phyloP scores from a whole-genome alignment of 768 basidiomycete species.

The Pholiota conissans region DNA sequence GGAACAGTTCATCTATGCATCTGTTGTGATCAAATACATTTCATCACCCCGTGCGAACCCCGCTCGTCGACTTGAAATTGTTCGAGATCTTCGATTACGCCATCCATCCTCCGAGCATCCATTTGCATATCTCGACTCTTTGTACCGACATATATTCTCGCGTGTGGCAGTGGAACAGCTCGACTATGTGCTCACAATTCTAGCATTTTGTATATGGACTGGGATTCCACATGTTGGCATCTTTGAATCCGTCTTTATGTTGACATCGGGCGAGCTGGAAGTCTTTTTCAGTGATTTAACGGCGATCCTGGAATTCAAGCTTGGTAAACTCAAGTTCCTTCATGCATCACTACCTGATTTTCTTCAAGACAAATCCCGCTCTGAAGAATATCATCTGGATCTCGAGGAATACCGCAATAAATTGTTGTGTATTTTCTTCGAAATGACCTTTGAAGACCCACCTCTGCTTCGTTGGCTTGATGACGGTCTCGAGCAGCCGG shows the following conservation, averaged over 20 bases:
- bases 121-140: conserved; percentile 9
- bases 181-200: not conserved
- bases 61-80: not conserved
- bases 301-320: not conserved
- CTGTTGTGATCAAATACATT: conserved; percentile 13
- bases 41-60: not conserved
- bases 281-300: not conserved
- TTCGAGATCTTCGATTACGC: not conserved
- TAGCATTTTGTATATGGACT: not conserved
- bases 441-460: not conserved
- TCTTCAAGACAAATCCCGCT: not conserved
- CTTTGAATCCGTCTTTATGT: not conserved
- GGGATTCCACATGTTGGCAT: not conserved
- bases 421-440: not conserved
- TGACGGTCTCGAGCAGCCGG: not conserved
- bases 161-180: not conserved
- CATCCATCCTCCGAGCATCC: not conserved
- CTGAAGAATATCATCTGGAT: not conserved
- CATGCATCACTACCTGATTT: conserved; percentile 7
- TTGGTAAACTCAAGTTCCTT: not conserved
- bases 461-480: not conserved
- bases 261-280: not conserved
- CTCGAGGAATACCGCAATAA: not conserved
- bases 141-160: conserved; percentile 8
- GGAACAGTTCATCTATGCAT: conserved; percentile 16